Conservation (phyloP, 2,329 filamentous ascomycete species). For the Alternaria burnsii region DNA sequence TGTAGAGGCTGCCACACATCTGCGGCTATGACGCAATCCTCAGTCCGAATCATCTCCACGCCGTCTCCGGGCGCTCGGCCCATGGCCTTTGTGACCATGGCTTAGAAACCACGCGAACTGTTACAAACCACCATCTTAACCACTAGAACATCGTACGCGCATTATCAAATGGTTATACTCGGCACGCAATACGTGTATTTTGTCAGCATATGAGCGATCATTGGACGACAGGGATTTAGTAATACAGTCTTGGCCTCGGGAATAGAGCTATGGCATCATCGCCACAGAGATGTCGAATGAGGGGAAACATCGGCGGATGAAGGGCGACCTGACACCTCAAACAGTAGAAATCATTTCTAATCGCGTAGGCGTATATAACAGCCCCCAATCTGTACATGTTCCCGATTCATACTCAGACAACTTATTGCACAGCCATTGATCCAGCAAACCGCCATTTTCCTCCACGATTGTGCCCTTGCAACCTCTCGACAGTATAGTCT, state of each 20-base stretch:
- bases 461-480: background rate
- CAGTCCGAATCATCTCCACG: conserved; percentile 2
- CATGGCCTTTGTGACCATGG: background rate
- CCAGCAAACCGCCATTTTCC: conserved; percentile 9
- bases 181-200: conserved; percentile 40
- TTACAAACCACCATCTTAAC: conserved; percentile 16
- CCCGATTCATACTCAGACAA: conserved; percentile 17
- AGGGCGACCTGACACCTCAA: conserved; percentile 14
- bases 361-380: conserved; percentile 35
- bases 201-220: conserved; percentile 33
- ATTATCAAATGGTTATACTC: background rate
- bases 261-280: conserved; percentile 48
- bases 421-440: conserved; percentile 17
- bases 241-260: conserved; percentile 37
- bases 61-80: conserved; percentile 3
- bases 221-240: conserved; percentile 34
- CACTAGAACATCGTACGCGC: background rate
- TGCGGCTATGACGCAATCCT: background rate
- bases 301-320: conserved; percentile 20
- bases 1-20: background rate
- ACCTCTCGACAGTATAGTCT: background rate
- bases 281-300: conserved; percentile 32
- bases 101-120: background rate
- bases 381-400: conserved; percentile 8
- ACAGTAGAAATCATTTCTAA: conserved; percentile 40